A percentile compares a stretch with the other conserved stretches of the same genome.
These are phyloP conservation scores for Vairimorpha apis DNA, from an alignment of 371 early-diverging fungal species.

Conservation along the genomic window DNA sequence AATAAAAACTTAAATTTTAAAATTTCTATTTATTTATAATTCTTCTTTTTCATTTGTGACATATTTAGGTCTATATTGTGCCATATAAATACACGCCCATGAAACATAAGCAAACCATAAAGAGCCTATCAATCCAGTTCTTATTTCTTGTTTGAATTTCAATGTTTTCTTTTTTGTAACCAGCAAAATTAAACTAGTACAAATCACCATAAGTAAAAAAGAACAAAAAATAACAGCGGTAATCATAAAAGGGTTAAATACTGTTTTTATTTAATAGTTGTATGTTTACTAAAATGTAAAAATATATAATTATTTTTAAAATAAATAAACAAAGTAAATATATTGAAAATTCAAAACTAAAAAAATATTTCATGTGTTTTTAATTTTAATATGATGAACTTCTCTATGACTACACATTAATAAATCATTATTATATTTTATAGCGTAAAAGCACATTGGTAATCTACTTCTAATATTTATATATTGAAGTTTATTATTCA, in stretches of 20 bases:
- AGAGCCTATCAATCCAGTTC: slow-evolving; percentile 43
- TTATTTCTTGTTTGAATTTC: slow-evolving; percentile 30
- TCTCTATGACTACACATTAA: slow-evolving; percentile 1
- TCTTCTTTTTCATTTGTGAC: not conserved
- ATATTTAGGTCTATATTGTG: slow-evolving; percentile 44
- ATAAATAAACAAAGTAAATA: not conserved
- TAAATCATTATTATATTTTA: not conserved
- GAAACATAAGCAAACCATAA: slow-evolving; percentile 47
- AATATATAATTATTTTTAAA: too few relatives aligned
- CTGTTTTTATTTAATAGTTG: too few relatives aligned
- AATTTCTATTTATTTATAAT: too few relatives aligned
- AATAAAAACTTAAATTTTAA: too few relatives aligned
- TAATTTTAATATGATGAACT: not conserved
- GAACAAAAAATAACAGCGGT: slow-evolving; percentile 1
- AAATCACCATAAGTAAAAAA: slow-evolving; percentile 1
- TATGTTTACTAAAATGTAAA: not conserved
- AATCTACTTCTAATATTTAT: not conserved
- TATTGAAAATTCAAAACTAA: not conserved
- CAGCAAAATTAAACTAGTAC: slow-evolving; percentile 4
- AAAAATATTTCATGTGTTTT: not conserved
- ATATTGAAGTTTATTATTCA: not conserved
- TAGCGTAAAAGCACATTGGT: not conserved
- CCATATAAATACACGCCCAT: slow-evolving; percentile 53
- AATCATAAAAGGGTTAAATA: slow-evolving; percentile 9
- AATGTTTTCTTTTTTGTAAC: slow-evolving; percentile 13